Base-by-base conservation (phyloP, 1,284 basidiomycete species). In the Pseudozyma flocculosa region DNA sequence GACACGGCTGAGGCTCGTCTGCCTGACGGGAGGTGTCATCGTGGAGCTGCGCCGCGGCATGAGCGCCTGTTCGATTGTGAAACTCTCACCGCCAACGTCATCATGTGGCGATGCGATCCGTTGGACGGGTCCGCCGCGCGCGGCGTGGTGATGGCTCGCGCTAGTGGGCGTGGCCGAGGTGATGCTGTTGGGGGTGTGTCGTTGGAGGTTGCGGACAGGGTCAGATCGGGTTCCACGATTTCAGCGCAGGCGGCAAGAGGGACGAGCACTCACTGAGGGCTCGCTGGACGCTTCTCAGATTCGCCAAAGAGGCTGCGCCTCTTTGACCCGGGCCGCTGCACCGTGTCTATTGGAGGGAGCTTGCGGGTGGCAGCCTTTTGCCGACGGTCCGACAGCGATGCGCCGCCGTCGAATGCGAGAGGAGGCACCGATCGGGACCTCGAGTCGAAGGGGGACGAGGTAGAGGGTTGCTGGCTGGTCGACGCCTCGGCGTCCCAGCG, bases 191-290 rank as follows among this genome's bases (percentile, higher is more conserved):
- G n/a, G n/a, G n/a, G 32, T 34, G 9, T 34, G 17, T 40, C 23
- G 36, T n/a, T n/a, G n/a, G n/a, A n/a, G n/a, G n/a, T n/a, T n/a
- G n/a, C n/a, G n/a, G n/a, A n/a, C n/a, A n/a, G n/a, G n/a, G n/a
- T n/a, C n/a, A n/a, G n/a, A n/a, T n/a, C n/a, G n/a, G n/a, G n/a
- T n/a, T n/a, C n/a, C n/a, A n/a, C n/a, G n/a, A n/a, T n/a, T n/a
- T n/a, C n/a, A n/a, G n/a, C n/a, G n/a, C n/a, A n/a, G n/a, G n/a
- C n/a, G n/a, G n/a, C n/a, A n/a, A n/a, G n/a, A n/a, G n/a, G n/a
- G n/a, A n/a, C n/a, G n/a, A n/a, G n/a, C n/a, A 51, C 49, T 51
- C 18, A 51, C 49, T 70, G 68, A 8, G 68, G 68, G 34, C 68
- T 70, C 9, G 61, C 64, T 10, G 68, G 63, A 36, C 68, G 50